Base-by-base conservation (phyloP, 2,329 filamentous ascomycete species). In the Chrysosporium keratinophilum region DNA sequence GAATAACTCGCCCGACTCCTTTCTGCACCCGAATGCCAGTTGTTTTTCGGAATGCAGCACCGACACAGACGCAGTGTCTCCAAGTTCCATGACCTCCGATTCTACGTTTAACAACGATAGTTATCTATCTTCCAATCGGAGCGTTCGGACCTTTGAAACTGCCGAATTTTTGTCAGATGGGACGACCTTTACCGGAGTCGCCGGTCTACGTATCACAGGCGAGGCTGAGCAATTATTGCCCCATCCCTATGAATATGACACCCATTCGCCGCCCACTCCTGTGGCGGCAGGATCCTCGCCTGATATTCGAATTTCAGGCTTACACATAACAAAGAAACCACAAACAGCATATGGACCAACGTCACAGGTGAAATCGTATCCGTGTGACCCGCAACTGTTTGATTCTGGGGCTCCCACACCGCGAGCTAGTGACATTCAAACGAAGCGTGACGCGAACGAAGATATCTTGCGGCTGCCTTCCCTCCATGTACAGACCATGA, bases 21-120 rank as follows among this genome's bases (percentile, higher is more conserved):
- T 56, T 23, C n/a, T 52, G n/a, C 46, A 47, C 11, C 62, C 61
- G 28, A 64, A 68, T 46, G 62, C 58, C 12, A 71, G 70, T 50
- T 69, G 63, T 5, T 72, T 71, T 48, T 71, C 70, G 0, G 66
- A 69, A 59, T 72, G 67, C 65, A 71, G 67, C 50, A 68, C 67
- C 10, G 68, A 70, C 50, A 66, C 64, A 7, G 68, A 71, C 10
- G 56, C 64, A 19, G 54, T 63, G 33, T 68, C 68, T 3, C 65
- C 66, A 4, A 65, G 65, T 35, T 71, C 68, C 1, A 68, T 69
- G 63, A 63, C 60, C 39, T 70, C 69, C 10, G 60, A 61, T 10
- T 67, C 65, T 1, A 65, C 66, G 1, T 64, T 70, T 49, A 63
- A 67, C 45, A 58, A 58, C 17, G 54, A 56, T n/a, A 46, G 15